Evolutionary conservation across 495 filamentous ascomycete genomes (phyloP), one percentile per base, ranked within the genome.

Genomic region (Massariosphaeria phaeospora): DNA sequence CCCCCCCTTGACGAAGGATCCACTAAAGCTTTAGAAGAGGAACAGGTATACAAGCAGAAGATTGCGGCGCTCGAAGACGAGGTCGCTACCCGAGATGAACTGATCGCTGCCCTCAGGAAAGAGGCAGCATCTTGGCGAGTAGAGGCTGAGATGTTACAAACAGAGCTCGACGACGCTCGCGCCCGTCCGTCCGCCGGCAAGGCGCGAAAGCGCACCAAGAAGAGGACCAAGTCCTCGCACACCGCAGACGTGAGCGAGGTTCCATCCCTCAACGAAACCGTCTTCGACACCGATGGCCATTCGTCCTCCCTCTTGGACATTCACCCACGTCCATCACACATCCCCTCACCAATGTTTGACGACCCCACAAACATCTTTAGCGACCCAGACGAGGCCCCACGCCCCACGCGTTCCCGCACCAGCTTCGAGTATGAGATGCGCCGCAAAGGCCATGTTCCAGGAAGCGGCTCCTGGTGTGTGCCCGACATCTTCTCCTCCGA

Each of bases 271-370:
- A 40, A 40, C 12, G 34, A 52, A 2, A 52, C 38, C 38, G 17
- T 45, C 17, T 7, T 55, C 18, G 38, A 57, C 21, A 26, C 45
- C 26, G 35, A 50, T 9, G 54, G 54, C 45, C 33, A 44, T n/a
- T 50, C 54, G 4, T 36, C 45, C 0, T 35, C 24, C 12, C 36
- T 33, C 2, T 0, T 3, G 0, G 54, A 57, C 36, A 18, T 57
- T 1, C 54, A 50, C n/a, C 54, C 54, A 8, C 23, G 54, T 2
- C 29, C 54, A 10, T 42, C 54, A 3, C 15, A 5, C 21, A 26
- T 36, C 13, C 36, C 45, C 3, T 57, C 54, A 2, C 54, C 54
- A 8, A 57, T 57, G 54, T 57, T 57, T 21, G 18, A 21, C 11
- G 44, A 21, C 21, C 15, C 43, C n/a, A n/a, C n/a, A n/a, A n/a